These are phyloP conservation scores for Samsoniella hepiali DNA, from an alignment of 2,329 filamentous ascomycete genomes.

Conservation along the genomic window DNA sequence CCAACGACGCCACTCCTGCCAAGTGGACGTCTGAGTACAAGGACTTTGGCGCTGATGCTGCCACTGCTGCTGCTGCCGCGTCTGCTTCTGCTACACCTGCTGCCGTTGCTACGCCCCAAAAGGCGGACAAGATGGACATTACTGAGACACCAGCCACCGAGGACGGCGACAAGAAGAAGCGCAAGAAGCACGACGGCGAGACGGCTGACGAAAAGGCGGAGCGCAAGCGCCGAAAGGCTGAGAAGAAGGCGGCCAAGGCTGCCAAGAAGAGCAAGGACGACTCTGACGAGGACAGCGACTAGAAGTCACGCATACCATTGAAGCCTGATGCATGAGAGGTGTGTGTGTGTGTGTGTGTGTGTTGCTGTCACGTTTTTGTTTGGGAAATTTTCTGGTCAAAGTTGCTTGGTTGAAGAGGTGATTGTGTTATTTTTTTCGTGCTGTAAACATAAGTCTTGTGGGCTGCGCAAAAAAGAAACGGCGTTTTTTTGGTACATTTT, in stretches of 20 bases:
- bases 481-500: conserved; percentile 13
- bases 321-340: conserved; percentile 5
- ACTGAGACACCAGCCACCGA: conserved; percentile 40
- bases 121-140: conserved; percentile 37
- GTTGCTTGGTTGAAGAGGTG: not conserved
- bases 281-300: conserved; percentile 53
- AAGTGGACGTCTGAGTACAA: conserved; percentile 93
- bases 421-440: conserved; percentile 4
- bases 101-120: conserved; percentile 37
- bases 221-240: conserved; percentile 57
- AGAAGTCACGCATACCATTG: conserved; percentile 22
- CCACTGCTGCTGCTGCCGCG: conserved; percentile 41
- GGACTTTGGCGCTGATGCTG: conserved; percentile 68
- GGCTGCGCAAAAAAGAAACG: conserved; percentile 14
- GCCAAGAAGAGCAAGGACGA: conserved; percentile 49
- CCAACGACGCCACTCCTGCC: conserved; percentile 88
- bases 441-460: conserved; percentile 17
- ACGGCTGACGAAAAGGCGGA: conserved; percentile 65
- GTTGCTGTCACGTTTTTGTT: not conserved
- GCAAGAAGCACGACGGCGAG: conserved; percentile 81
- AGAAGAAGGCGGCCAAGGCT: conserved; percentile 59
- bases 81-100: conserved; percentile 45
- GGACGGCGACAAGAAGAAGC: conserved; percentile 61
- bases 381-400: conserved; percentile 1
- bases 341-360: conserved; percentile 23